These are phyloP conservation scores for Trametes villosa DNA, from an alignment of 768 basidiomycete species.

Conservation along the genomic window DNA sequence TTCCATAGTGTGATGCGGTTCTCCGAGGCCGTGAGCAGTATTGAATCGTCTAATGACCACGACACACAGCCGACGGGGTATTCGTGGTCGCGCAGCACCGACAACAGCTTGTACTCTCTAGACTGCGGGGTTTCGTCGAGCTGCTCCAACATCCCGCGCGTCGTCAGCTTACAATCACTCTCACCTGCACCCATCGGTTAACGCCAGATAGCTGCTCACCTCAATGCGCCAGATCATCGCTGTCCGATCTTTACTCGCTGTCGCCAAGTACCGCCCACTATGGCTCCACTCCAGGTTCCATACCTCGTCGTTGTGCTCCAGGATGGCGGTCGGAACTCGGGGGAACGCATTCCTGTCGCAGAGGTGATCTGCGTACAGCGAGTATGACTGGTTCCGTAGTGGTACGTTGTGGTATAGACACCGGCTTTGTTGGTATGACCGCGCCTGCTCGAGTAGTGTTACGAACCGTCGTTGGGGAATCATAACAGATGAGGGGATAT, in stretches of 20 bases:
- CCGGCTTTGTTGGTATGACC: conserved; percentile 72
- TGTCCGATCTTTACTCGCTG: conserved; percentile 82
- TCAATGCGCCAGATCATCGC: conserved; percentile 90
- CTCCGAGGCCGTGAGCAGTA: conserved; percentile 85
- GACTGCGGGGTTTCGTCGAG: conserved; percentile 51
- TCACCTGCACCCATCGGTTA: conserved; percentile 7
- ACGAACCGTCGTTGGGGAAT: conserved; percentile 89
- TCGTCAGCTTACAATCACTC: conserved; percentile 20
- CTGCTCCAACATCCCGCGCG: conserved; percentile 31
- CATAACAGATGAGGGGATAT: conserved; percentile 91
- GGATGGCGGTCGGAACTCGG: conserved; percentile 78
- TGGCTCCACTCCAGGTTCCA: conserved; percentile 98
- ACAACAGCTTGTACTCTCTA: conserved; percentile 63
- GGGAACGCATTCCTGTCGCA: conserved; percentile 87
- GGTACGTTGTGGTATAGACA: conserved; percentile 89
- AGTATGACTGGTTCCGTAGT: conserved; percentile 59
- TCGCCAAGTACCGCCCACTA: conserved; percentile 82
- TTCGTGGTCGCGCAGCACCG: conserved; percentile 73
- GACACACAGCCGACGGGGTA: conserved; percentile 81
- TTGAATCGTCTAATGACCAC: conserved; percentile 90
- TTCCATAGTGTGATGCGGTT: conserved; percentile 89
- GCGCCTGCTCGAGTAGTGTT: conserved; percentile 84
- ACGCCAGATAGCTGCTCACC: conserved; percentile 50
- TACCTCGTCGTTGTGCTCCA: conserved; percentile 92
- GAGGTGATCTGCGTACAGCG: conserved; percentile 86